phyloP scores from a whole-genome alignment of 2,329 filamentous ascomycete species.

The Trichophyton simii region DNA sequence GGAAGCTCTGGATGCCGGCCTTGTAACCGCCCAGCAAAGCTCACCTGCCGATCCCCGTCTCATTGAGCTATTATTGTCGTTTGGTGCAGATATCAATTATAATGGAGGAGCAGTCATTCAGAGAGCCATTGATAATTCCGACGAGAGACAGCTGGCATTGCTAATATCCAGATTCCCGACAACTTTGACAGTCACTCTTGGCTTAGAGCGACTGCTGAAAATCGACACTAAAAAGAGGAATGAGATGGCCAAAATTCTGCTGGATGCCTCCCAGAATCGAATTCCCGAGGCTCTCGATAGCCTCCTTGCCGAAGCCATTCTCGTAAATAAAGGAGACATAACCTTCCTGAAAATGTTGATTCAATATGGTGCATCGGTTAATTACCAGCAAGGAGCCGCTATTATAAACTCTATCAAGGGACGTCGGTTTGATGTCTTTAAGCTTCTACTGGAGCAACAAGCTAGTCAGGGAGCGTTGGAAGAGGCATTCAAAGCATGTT shows the following conservation, averaged over 20 bases:
- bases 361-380: slow-evolving; percentile 12
- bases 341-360: slow-evolving; percentile 12
- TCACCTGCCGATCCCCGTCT: slow-evolving; percentile 8
- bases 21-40: slow-evolving; percentile 10
- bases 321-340: slow-evolving; percentile 5
- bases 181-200: slow-evolving; percentile 7
- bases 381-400: slow-evolving; percentile 12
- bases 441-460: slow-evolving; percentile 10
- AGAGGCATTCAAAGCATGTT: slow-evolving; percentile 9
- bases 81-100: slow-evolving; percentile 13
- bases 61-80: slow-evolving; percentile 12
- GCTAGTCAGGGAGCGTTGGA: slow-evolving; percentile 9
- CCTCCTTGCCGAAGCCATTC: slow-evolving; percentile 8
- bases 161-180: slow-evolving; percentile 10
- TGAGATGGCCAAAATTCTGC: slow-evolving; percentile 12
- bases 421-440: slow-evolving; percentile 10
- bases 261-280: slow-evolving; percentile 8
- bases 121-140: slow-evolving; percentile 10
- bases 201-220: slow-evolving; percentile 8
- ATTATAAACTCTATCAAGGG: slow-evolving; percentile 10
- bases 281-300: slow-evolving; percentile 7
- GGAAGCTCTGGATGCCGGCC: slow-evolving; percentile 9
- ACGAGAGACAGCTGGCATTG: slow-evolving; percentile 12
- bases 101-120: slow-evolving; percentile 12
- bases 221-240: slow-evolving; percentile 4